Evolutionary conservation across 2,329 filamentous ascomycete species (phyloP).

Genomic region (Aspergillus intermedius): DNA sequence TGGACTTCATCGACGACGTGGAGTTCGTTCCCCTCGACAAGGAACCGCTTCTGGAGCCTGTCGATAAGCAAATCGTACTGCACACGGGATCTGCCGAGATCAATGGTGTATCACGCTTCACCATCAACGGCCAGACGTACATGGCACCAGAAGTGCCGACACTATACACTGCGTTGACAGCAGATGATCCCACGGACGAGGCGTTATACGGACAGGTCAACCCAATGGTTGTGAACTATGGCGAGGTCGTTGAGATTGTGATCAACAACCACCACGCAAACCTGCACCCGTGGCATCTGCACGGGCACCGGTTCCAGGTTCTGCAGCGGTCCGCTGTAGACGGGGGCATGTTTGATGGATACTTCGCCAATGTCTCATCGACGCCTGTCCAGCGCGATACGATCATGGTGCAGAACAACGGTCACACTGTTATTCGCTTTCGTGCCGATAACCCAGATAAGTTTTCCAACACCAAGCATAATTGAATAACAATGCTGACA

Average conservation of each 20-base stretch:
- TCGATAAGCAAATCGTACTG: conserved; percentile 25
- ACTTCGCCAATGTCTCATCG: conserved; percentile 17
- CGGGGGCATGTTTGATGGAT: conserved; percentile 22
- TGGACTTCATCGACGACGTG: conserved; percentile 61
- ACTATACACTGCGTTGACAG: conserved; percentile 66
- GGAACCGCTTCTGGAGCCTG: conserved; percentile 20
- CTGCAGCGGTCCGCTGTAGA: conserved; percentile 24
- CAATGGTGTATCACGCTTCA: conserved; percentile 43
- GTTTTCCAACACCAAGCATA: neutral
- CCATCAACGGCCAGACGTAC: conserved; percentile 40
- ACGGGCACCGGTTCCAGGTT: conserved; percentile 48
- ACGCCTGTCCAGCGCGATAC: conserved; percentile 28
- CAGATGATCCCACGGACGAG: conserved; percentile 48
- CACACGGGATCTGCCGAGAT: conserved; percentile 59
- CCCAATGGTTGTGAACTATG: conserved; percentile 60
- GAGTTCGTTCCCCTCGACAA: conserved; percentile 18
- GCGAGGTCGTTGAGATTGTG: conserved; percentile 38
- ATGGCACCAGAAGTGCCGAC: conserved; percentile 67
- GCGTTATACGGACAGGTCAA: conserved; percentile 63
- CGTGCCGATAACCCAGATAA: conserved; percentile 29
- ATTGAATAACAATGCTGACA: neutral
- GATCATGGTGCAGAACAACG: conserved; percentile 26
- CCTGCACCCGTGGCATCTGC: conserved; percentile 45
- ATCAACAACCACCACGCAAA: conserved; percentile 31
- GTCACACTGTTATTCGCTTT: conserved; percentile 29